Conservation (phyloP, 2,329 filamentous ascomycete species). For the Diplodia seriata region DNA sequence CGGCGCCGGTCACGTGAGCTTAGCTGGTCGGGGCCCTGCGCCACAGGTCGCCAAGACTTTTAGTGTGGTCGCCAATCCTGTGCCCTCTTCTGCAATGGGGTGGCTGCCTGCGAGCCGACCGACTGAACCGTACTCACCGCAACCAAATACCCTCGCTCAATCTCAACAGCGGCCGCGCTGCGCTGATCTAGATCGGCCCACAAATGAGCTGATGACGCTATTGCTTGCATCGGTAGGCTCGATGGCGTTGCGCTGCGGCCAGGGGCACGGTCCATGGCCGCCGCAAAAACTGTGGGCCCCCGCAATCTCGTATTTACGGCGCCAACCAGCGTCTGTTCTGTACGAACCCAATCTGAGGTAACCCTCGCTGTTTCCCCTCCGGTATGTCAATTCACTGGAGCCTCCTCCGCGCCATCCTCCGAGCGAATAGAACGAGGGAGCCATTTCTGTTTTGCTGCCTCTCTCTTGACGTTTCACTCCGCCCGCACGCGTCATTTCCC, state of each 20-base stretch:
- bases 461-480: not conserved
- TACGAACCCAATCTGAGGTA: not conserved
- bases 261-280: not conserved
- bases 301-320: not conserved
- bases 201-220: conserved; percentile 2
- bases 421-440: not conserved
- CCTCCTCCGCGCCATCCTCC: not conserved
- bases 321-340: not conserved
- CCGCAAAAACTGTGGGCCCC: not conserved
- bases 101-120: no score
- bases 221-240: not conserved
- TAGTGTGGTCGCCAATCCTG: no score
- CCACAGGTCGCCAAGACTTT: no score
- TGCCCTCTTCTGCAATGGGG: no score
- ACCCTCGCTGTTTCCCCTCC: not conserved
- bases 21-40: no score
- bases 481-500: not conserved
- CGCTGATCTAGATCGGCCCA: not conserved
- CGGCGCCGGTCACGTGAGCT: no score
- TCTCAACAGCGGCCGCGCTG: not conserved
- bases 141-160: no score
- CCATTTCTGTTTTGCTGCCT: not conserved
- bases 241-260: not conserved
- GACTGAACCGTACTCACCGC: no score
- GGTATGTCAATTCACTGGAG: not conserved